Conservation (phyloP, 2,329 filamentous ascomycete genomes). For the Trichophyton mentagrophytes region DNA sequence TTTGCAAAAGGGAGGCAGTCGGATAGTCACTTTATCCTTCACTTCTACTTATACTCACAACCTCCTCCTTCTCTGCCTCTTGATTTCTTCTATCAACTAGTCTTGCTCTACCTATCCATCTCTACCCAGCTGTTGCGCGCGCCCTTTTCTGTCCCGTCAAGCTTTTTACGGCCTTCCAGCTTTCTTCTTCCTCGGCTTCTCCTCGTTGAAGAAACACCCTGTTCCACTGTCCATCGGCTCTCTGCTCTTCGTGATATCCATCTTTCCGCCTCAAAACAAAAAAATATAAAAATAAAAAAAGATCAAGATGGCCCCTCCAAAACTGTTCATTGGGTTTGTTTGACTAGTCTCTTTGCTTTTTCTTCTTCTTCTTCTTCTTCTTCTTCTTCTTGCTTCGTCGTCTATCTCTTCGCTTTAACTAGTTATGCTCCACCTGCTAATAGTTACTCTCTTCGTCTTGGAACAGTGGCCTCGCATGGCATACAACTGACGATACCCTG, state of each 20-base stretch:
- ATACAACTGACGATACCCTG: slow-evolving; percentile 81
- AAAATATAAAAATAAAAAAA: neutral
- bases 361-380: neutral
- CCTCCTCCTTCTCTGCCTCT: neutral
- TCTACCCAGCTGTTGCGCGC: neutral
- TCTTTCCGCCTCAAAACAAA: neutral
- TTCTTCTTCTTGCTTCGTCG: no score
- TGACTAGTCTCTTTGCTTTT: slow-evolving; percentile 31
- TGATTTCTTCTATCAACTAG: no score
- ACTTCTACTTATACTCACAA: neutral
- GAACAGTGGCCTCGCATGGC: slow-evolving; percentile 85
- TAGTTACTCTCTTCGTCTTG: slow-evolving; percentile 8
- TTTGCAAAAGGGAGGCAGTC: neutral
- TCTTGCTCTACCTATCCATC: no score
- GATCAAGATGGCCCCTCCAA: slow-evolving; percentile 26
- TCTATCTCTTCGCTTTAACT: neutral
- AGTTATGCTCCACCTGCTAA: slow-evolving; percentile 1
- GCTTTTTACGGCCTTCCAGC: neutral
- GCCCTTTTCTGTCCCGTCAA: neutral
- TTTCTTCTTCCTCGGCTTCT: neutral
- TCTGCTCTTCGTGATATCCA: neutral
- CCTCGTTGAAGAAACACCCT: neutral
- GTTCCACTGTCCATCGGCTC: neutral
- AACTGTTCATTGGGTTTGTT: slow-evolving; percentile 85
- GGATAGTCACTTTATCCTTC: neutral